Conservation (phyloP, 805 yeast species). For the Lipomyces starkeyi region DNA sequence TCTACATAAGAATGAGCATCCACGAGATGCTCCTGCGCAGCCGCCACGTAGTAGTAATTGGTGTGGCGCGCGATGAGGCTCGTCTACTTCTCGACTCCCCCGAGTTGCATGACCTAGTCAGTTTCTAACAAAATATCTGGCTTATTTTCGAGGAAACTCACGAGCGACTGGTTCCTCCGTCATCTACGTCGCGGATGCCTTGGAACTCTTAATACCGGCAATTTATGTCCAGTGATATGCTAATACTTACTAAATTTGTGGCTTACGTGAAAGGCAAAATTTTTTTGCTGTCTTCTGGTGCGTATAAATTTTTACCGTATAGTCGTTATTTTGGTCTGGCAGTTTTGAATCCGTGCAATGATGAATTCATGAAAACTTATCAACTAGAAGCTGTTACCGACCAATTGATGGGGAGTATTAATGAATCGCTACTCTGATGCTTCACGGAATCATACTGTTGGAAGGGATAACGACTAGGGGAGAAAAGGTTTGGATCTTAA, state of each 20-base stretch:
- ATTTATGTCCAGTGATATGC: not conserved
- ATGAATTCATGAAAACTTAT: slow-evolving; percentile 31
- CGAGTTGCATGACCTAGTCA: too few species aligned
- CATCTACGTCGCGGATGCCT: not conserved
- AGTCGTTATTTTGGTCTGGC: not conserved
- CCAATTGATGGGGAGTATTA: slow-evolving; percentile 30
- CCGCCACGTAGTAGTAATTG: too few species aligned
- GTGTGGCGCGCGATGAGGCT: too few species aligned
- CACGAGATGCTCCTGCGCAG: too few species aligned
- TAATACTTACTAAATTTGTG: not conserved
- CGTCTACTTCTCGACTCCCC: too few species aligned
- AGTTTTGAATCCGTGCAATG: slow-evolving; percentile 12
- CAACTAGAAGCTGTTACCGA: slow-evolving; percentile 39
- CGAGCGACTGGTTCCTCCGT: not conserved
- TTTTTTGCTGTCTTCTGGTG: not conserved
- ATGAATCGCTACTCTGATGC: slow-evolving; percentile 41
- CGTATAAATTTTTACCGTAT: not conserved
- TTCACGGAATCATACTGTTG: not conserved
- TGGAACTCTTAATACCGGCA: not conserved
- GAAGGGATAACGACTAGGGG: not conserved
- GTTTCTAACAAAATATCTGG: too few species aligned
- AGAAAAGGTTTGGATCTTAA: not conserved
- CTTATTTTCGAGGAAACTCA: too few species aligned
- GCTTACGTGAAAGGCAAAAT: not conserved
- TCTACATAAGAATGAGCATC: too few species aligned